phyloP scores from a whole-genome alignment of 2,329 filamentous ascomycete species.

The Microdochium bolleyi region DNA sequence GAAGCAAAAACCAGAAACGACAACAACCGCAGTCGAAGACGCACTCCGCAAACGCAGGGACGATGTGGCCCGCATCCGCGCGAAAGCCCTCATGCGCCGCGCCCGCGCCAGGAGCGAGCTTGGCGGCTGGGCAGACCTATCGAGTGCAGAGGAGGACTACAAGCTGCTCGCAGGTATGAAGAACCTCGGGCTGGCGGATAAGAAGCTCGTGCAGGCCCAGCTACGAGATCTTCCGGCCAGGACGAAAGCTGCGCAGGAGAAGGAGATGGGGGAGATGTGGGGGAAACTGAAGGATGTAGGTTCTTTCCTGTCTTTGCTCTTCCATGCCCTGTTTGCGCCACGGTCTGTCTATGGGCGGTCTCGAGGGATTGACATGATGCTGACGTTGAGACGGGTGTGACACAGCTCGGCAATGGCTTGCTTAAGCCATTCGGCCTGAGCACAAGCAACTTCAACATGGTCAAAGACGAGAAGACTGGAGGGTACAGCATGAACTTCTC shows the following conservation, averaged over 20 bases:
- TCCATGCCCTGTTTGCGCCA: no score
- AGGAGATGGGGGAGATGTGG: conserved; percentile 96
- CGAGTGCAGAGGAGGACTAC: conserved; percentile 76
- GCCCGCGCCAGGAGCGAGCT: conserved; percentile 64
- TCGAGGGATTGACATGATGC: background rate
- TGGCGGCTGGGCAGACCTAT: conserved; percentile 71
- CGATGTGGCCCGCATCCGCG: conserved; percentile 69
- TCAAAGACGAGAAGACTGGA: conserved; percentile 80
- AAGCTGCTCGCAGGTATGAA: conserved; percentile 51
- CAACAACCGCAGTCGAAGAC: conserved; percentile 11
- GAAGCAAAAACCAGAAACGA: conserved; percentile 11
- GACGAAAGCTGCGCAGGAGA: conserved; percentile 72
- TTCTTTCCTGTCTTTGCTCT: background rate
- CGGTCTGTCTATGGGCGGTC: no score
- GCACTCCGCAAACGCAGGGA: conserved; percentile 32
- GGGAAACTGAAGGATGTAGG: conserved; percentile 77
- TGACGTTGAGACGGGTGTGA: background rate
- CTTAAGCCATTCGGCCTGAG: conserved; percentile 89
- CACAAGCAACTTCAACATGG: conserved; percentile 91
- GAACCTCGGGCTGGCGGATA: conserved; percentile 58
- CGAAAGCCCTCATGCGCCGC: conserved; percentile 75
- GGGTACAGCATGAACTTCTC: conserved; percentile 92
- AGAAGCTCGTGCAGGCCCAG: conserved; percentile 58
- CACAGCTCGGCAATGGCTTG: conserved; percentile 78
- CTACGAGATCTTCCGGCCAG: conserved; percentile 57